Conservation (phyloP, 2,329 filamentous ascomycete species). For the Zymoseptoria ardabiliae region DNA sequence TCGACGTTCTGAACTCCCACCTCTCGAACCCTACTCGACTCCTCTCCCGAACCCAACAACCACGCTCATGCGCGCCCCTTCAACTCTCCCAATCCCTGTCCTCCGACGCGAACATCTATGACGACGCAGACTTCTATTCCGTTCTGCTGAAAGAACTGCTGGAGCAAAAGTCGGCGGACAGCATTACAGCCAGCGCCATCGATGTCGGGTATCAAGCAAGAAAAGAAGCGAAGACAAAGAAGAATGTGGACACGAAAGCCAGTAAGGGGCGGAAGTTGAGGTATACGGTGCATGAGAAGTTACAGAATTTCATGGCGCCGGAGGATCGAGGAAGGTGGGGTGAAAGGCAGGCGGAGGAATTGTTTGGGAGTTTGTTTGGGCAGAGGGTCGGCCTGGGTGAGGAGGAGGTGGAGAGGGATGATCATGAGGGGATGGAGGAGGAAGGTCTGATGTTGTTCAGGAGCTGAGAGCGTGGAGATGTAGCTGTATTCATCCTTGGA, state of each 20-base stretch:
- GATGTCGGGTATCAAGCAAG: slow-evolving; percentile 40
- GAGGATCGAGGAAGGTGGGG: slow-evolving; percentile 79
- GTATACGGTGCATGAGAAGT: slow-evolving; percentile 91
- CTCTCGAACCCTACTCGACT: slow-evolving; percentile 60
- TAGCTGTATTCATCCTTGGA: neutral
- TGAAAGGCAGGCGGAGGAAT: slow-evolving; percentile 63
- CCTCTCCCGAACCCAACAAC: slow-evolving; percentile 59
- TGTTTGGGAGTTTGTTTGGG: slow-evolving; percentile 47
- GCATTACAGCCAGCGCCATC: slow-evolving; percentile 36
- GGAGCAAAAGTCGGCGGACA: slow-evolving; percentile 65
- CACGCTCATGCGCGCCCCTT: slow-evolving; percentile 68
- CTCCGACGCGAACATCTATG: slow-evolving; percentile 64
- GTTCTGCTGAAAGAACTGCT: slow-evolving; percentile 86
- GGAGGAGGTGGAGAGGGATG: slow-evolving; percentile 29
- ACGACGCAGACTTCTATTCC: slow-evolving; percentile 94
- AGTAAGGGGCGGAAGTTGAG: slow-evolving; percentile 92
- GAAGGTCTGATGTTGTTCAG: slow-evolving; percentile 29
- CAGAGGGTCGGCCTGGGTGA: slow-evolving; percentile 39
- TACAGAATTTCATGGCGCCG: slow-evolving; percentile 96
- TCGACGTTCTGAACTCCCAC: slow-evolving; percentile 62
- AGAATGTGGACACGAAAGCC: slow-evolving; percentile 83
- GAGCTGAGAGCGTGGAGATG: slow-evolving; percentile 6
- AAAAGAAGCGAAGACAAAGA: slow-evolving; percentile 74
- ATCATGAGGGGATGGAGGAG: slow-evolving; percentile 20
- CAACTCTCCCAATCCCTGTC: slow-evolving; percentile 45